Evolutionary conservation across 805 yeast genomes (phyloP).

Genomic region (Nakazawaea ambrosiae): DNA sequence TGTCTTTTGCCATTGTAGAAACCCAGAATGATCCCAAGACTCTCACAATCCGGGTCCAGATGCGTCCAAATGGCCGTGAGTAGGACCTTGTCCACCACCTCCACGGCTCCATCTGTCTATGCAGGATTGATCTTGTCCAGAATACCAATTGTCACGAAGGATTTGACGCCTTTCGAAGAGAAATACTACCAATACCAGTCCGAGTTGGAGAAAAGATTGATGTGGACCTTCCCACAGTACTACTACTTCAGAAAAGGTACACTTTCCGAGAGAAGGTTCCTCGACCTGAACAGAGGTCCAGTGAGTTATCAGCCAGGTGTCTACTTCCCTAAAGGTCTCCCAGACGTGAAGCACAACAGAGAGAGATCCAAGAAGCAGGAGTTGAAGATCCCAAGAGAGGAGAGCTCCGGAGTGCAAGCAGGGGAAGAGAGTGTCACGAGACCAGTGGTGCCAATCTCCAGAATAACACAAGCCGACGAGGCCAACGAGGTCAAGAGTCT

Average conservation of each 20-base stretch:
- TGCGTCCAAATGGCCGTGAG: no score
- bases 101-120: constrained; percentile 22
- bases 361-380: constrained; percentile 82
- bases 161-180: constrained; percentile 61
- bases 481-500: constrained; percentile 55
- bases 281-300: constrained; percentile 71
- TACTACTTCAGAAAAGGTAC: constrained; percentile 89
- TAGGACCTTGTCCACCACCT: no score
- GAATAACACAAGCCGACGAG: constrained; percentile 73
- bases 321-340: constrained; percentile 76
- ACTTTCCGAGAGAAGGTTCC: constrained; percentile 73
- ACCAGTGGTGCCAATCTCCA: constrained; percentile 62
- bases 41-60: no score
- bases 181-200: constrained; percentile 78
- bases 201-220: constrained; percentile 79
- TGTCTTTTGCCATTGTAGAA: no score
- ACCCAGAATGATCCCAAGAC: no score
- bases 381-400: constrained; percentile 65
- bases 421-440: constrained; percentile 49
- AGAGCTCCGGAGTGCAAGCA: constrained; percentile 22
- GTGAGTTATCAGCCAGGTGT: constrained; percentile 65
- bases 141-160: constrained; percentile 79
- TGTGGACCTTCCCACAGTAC: constrained; percentile 97
- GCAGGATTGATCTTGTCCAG: constrained; percentile 69
- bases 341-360: constrained; percentile 82